phyloP scores from a whole-genome alignment of 352 stramenopile species.

The Phytophthora litchii region DNA sequence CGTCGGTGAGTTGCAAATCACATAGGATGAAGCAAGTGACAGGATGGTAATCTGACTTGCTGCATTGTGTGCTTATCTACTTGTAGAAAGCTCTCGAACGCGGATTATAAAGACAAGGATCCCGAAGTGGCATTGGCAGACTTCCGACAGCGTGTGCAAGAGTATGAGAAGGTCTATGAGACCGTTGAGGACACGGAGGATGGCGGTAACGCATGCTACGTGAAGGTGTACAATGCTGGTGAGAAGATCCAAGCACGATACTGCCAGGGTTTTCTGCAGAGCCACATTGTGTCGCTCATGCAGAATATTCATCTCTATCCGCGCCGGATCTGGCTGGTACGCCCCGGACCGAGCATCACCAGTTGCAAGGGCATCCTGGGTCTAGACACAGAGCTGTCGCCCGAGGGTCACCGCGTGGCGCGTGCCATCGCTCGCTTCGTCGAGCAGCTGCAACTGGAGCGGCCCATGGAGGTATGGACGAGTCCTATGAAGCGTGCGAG shows the following conservation, averaged over 20 bases:
- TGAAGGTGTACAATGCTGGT: constrained; percentile 93
- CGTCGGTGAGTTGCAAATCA: constrained; percentile 51
- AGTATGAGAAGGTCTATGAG: constrained; percentile 95
- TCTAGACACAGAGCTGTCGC: constrained; percentile 83
- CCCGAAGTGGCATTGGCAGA: constrained; percentile 88
- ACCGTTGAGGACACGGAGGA: constrained; percentile 90
- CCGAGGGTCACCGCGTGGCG: constrained; percentile 80
- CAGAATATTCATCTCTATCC: constrained; percentile 93
- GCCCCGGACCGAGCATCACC: constrained; percentile 82
- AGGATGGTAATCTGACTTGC: constrained; percentile 26
- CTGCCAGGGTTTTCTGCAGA: constrained; percentile 88
- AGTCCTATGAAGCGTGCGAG: constrained; percentile 84
- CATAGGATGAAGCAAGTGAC: constrained; percentile 14
- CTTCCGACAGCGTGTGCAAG: constrained; percentile 85
- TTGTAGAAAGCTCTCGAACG: constrained; percentile 78
- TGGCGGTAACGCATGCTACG: constrained; percentile 84
- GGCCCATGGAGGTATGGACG: constrained; percentile 79
- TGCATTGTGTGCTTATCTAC: constrained; percentile 11
- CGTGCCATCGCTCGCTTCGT: constrained; percentile 88
- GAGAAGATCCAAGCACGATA: constrained; percentile 92
- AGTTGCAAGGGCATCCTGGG: constrained; percentile 80
- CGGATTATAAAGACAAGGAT: constrained; percentile 90
- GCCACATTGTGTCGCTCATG: constrained; percentile 86
- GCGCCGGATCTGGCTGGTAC: constrained; percentile 91
- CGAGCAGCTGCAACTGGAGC: constrained; percentile 72